phyloP scores from a whole-genome alignment of 2,329 filamentous ascomycete genomes.

The Lachnellula suecica region DNA sequence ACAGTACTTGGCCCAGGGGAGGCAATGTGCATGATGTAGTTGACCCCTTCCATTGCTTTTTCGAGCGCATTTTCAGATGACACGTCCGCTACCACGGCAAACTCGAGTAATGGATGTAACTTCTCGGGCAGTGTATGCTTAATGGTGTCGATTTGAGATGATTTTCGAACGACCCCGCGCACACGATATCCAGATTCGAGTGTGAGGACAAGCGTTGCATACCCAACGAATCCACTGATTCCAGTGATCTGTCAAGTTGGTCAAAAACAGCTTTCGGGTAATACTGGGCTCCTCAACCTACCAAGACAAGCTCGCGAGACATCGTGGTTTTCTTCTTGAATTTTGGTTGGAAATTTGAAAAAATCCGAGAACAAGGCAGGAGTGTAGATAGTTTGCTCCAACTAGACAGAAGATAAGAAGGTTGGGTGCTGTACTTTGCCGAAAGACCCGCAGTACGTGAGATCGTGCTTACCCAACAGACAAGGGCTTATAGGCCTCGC shows the following conservation, averaged over 20 bases:
- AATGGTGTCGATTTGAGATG: neutral
- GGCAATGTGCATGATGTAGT: neutral
- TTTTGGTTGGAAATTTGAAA: no score
- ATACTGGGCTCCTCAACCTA: neutral
- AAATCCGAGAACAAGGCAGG: no score
- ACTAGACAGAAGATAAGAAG: no score
- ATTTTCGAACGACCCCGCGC: neutral
- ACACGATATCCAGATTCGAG: neutral
- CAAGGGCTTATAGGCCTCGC: no score
- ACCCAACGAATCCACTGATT: neutral
- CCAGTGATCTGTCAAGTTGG: neutral
- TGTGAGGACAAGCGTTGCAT: neutral
- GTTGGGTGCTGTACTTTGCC: no score
- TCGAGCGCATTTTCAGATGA: neutral
- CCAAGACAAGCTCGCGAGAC: neutral
- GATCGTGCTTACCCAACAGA: no score
- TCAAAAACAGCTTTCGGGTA: neutral
- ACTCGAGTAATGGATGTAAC: neutral
- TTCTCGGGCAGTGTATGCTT: neutral
- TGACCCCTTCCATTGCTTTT: neutral
- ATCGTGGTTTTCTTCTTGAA: no score
- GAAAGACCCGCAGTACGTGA: no score
- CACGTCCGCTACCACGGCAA: neutral
- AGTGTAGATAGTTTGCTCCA: no score
- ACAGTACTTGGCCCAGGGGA: neutral